A percentile compares a stretch with the other conserved stretches of the same genome.
Conservation (phyloP, 306 rosid genomes). For the Hippophae gyantsensis region DNA sequence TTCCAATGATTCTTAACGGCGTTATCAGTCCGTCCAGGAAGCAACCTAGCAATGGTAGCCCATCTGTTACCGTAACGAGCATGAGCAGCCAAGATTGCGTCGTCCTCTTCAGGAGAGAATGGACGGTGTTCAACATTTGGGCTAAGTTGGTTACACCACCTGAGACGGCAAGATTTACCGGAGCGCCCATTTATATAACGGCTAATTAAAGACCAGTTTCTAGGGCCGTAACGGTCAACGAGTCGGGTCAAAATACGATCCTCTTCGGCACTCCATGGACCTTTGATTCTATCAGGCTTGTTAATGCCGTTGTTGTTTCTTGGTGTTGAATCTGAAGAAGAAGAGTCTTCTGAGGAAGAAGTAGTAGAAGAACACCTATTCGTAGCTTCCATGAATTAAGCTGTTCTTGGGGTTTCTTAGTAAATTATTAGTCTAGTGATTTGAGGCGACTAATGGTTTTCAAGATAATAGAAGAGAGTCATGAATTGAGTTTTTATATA, state of each 20-base stretch:
- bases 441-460: background rate
- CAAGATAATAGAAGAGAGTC: conserved; percentile 19
- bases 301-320: background rate
- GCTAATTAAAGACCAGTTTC: conserved; percentile 90
- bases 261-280: conserved; percentile 97
- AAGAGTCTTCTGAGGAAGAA: conserved; percentile 53
- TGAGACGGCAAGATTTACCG: conserved; percentile 81
- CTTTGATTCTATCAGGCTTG: conserved; percentile 53
- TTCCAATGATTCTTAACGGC: conserved; percentile 98
- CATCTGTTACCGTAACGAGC: conserved; percentile 75
- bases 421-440: background rate
- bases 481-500: conserved; percentile 17
- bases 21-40: conserved; percentile 92
- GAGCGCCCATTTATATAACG: conserved; percentile 79
- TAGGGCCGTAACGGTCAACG: conserved; percentile 65
- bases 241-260: conserved; percentile 71
- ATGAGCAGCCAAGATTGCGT: conserved; percentile 66
- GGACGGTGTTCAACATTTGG: conserved; percentile 84
- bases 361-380: conserved; percentile 43
- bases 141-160: conserved; percentile 97
- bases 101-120: conserved; percentile 68
- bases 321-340: conserved; percentile 44
- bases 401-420: background rate
- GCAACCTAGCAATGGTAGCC: conserved; percentile 89
- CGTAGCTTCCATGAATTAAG: conserved; percentile 19